A percentile compares a stretch with the other conserved stretches of the same genome.
These are phyloP conservation scores for Cystoisospora suis DNA, from an alignment of 169 alveolate species.

Conservation along the genomic window DNA sequence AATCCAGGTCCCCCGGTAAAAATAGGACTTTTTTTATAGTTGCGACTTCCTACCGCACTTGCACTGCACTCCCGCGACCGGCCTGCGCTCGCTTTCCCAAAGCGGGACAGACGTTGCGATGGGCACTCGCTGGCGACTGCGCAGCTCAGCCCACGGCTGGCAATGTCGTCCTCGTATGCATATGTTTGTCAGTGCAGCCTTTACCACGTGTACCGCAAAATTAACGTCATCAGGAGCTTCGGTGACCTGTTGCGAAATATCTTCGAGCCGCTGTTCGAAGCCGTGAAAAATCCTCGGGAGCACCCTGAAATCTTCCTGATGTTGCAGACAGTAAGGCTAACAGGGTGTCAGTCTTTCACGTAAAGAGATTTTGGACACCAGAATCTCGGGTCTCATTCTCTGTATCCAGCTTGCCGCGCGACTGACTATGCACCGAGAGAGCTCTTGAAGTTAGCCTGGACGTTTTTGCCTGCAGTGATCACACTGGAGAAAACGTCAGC, in stretches of 20 bases:
- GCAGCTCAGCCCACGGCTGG: too few relatives aligned
- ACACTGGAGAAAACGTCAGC: too few relatives aligned
- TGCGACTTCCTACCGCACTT: neutral
- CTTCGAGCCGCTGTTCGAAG: constrained; percentile 83
- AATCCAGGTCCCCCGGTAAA: constrained; percentile 84
- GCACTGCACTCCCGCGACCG: neutral
- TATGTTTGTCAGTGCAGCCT: too few relatives aligned
- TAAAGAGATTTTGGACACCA: too few relatives aligned
- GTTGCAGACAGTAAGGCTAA: constrained; percentile 63
- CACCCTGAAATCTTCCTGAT: constrained; percentile 77
- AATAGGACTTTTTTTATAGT: too few relatives aligned
- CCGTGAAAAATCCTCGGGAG: constrained; percentile 80
- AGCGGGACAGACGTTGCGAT: neutral
- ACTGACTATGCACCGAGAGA: too few relatives aligned
- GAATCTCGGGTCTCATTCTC: too few relatives aligned
- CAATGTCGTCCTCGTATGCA: too few relatives aligned
- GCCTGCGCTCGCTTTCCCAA: neutral
- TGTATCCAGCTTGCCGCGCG: too few relatives aligned
- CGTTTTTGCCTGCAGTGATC: too few relatives aligned
- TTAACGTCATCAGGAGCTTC: constrained; percentile 75
- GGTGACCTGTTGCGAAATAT: constrained; percentile 82
- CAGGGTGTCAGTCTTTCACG: neutral
- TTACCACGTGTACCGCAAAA: constrained; percentile 80
- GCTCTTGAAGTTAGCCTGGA: too few relatives aligned
- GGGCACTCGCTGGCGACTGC: too few relatives aligned